Evolutionary conservation across 345 rosid genomes (phyloP), one percentile per base, ranked within the genome.

Genomic region (Hibiscus tridactylites): DNA sequence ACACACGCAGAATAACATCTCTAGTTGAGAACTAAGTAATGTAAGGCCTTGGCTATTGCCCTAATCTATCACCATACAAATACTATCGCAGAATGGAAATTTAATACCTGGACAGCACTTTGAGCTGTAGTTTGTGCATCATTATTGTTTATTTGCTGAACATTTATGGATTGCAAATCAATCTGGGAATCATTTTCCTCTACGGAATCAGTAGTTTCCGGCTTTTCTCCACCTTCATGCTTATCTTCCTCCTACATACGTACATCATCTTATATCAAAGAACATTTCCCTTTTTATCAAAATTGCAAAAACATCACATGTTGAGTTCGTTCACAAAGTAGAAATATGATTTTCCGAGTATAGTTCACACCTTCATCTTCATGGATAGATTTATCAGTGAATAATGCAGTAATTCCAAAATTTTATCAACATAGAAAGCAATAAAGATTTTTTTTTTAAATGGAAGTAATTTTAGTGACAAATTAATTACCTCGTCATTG

Each of bases 401-500:
- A 47, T 17, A 66, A 47, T 47, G 21, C 70, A 47, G 47, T 6
- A 47, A 26, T 66, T 66, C 58, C 19, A 10, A 26, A 15, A 26
- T 1, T 46, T 46, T 46, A 65, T 46, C 56, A 58, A 24, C 33
- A 26, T 4, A 24, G 61, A 46, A 62, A 46, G 21, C 10, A 11
- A 58, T 2, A 56, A 56, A 3, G 60, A 56, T 0, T 21, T 9
- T 42, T 42, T 1, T 4, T 10, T 5, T 19, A 33, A 33, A n/a
- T 12, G 11, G 47, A 35, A n/a, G 47, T 35, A 62, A 69, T 4
- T 19, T 16, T 35, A 8, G 7, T 26, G 37, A 37, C 1, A 59
- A 70, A 59, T 16, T 0, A 54, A 53, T 33, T 77, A 88, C 98
- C 97, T 88, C 76, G 70, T 91, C 93, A 56, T 88, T 79, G 65